Conservation (phyloP, 805 yeast genomes). For the Sugiyamaella marilandica region DNA sequence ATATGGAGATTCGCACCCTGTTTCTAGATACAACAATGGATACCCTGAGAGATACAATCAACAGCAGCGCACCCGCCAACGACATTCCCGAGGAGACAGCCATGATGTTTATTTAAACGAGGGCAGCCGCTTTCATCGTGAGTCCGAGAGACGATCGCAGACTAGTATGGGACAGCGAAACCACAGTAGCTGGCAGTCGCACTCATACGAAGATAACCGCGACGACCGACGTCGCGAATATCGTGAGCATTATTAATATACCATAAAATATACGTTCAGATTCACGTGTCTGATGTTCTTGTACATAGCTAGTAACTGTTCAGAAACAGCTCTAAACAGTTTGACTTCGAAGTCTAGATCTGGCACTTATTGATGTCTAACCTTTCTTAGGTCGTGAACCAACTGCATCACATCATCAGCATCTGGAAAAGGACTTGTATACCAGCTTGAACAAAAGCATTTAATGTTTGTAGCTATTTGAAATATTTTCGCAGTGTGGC, state of each 20-base stretch:
- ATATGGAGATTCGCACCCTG: not conserved
- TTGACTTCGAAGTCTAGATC: too few species aligned
- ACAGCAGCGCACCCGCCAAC: not conserved
- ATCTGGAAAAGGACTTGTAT: too few species aligned
- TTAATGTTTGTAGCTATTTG: too few species aligned
- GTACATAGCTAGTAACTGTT: too few species aligned
- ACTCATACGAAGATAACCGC: not conserved
- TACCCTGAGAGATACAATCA: not conserved
- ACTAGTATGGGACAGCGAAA: not conserved
- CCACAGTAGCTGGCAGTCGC: not conserved
- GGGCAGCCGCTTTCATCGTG: not conserved
- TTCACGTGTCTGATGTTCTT: too few species aligned
- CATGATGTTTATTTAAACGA: not conserved
- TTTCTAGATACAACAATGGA: not conserved
- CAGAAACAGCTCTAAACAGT: too few species aligned
- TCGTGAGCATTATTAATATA: not conserved
- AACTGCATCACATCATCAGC: too few species aligned
- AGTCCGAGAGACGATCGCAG: not conserved
- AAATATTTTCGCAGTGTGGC: too few species aligned
- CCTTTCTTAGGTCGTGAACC: too few species aligned
- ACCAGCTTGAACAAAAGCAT: too few species aligned
- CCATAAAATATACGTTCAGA: too few species aligned
- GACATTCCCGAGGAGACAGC: not conserved
- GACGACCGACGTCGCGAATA: constrained; percentile 2
- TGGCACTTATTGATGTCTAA: too few species aligned